phyloP scores from a whole-genome alignment of 2,329 filamentous ascomycete species.

The Lasiodiplodia theobromae region DNA sequence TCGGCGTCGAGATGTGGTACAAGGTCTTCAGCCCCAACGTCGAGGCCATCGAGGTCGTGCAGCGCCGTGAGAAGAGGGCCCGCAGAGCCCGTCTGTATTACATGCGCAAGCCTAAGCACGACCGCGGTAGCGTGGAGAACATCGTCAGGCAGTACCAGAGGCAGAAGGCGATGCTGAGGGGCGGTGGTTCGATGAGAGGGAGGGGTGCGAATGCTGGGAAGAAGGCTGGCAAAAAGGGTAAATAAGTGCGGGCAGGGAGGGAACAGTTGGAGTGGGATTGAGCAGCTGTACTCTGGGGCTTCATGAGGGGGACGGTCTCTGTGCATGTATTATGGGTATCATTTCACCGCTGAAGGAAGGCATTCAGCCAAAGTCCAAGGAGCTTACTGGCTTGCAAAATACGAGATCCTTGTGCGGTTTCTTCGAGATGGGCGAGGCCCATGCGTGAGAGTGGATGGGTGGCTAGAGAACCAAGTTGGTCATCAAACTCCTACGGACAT shows the following conservation, averaged over 20 bases:
- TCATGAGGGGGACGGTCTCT: background rate
- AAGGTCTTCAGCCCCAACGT: conserved; percentile 94
- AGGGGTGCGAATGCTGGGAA: conserved; percentile 38
- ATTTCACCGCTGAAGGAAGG: background rate
- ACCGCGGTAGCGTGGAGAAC: conserved; percentile 48
- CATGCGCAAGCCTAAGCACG: conserved; percentile 67
- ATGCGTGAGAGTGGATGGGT: background rate
- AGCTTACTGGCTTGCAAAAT: background rate
- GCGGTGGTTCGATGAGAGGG: conserved; percentile 29
- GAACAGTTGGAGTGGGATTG: background rate
- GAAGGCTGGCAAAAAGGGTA: conserved; percentile 35
- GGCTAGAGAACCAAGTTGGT: background rate
- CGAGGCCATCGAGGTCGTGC: conserved; percentile 90
- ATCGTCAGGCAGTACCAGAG: conserved; percentile 46
- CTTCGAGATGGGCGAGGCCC: background rate
- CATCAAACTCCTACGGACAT: background rate
- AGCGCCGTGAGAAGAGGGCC: conserved; percentile 82
- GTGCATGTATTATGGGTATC: conserved; percentile 21
- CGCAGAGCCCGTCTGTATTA: conserved; percentile 88
- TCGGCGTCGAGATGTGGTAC: conserved; percentile 96
- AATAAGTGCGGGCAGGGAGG: background rate
- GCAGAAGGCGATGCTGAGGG: conserved; percentile 43
- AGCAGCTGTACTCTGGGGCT: background rate
- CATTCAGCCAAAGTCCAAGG: background rate
- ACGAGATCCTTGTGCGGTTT: background rate